Evolutionary conservation across 441 rosid species (phyloP).

Genomic region (Aleurites moluccanus): DNA sequence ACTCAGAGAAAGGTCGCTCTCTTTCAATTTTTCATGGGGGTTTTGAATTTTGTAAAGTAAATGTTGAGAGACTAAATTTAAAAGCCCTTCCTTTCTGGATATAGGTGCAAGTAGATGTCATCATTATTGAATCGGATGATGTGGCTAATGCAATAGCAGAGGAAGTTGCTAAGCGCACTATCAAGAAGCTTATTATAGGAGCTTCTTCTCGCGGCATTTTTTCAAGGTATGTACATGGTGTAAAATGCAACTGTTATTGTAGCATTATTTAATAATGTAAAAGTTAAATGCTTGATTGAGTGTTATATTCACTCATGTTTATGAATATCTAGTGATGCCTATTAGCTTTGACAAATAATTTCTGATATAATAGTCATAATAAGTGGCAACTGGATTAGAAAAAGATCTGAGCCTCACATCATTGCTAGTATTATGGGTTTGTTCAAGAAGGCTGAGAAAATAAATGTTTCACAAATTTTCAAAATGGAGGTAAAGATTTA

Average conservation of each 20-base stretch:
- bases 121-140: slow-evolving; percentile 61
- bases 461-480: not conserved
- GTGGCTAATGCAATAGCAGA: slow-evolving; percentile 72
- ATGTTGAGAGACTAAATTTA: slow-evolving; percentile 12
- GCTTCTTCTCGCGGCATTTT: slow-evolving; percentile 64
- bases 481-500: not conserved
- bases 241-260: not conserved
- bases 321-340: not conserved
- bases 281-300: not conserved
- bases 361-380: not conserved
- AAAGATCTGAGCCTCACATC: not conserved
- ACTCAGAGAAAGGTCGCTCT: slow-evolving; percentile 55
- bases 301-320: not conserved
- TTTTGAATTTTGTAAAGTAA: not conserved
- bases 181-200: slow-evolving; percentile 82
- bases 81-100: slow-evolving; percentile 18
- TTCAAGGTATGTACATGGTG: slow-evolving; percentile 42
- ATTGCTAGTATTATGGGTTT: not conserved
- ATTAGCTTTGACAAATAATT: not conserved
- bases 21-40: not conserved
- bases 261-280: not conserved
- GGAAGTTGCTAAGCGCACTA: slow-evolving; percentile 48
- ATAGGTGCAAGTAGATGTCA: slow-evolving; percentile 62
- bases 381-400: not conserved
- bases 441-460: not conserved